These are phyloP conservation scores for Russula virescens DNA, from an alignment of 768 basidiomycete species.

Conservation along the genomic window DNA sequence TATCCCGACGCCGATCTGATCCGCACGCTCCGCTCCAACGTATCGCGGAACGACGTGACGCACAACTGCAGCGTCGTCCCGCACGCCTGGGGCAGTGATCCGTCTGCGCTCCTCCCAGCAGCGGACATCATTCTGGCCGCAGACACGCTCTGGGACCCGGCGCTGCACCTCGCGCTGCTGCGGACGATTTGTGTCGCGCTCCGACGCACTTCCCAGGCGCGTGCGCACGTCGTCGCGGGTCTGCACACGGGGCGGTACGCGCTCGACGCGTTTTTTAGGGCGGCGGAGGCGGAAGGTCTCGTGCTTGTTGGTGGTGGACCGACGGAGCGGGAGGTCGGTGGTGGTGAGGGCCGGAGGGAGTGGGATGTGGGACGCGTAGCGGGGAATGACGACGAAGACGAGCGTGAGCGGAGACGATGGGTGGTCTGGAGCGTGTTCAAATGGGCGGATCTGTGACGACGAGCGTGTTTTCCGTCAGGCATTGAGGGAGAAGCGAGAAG, in stretches of 20 bases:
- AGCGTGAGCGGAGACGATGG: constrained; percentile 64
- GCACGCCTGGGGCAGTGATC: constrained; percentile 61
- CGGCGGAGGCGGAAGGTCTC: constrained; percentile 38
- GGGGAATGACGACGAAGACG: constrained; percentile 46
- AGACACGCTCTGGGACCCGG: constrained; percentile 75
- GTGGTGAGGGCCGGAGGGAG: constrained; percentile 33
- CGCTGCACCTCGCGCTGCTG: constrained; percentile 50
- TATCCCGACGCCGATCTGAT: constrained; percentile 67
- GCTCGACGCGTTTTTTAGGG: constrained; percentile 52
- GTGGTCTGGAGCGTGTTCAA: constrained; percentile 51
- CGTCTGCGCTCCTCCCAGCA: constrained; percentile 28
- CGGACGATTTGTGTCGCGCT: constrained; percentile 47
- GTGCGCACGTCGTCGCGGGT: constrained; percentile 64
- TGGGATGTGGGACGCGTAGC: constrained; percentile 47
- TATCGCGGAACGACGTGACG: constrained; percentile 45
- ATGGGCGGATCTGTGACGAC: constrained; percentile 11
- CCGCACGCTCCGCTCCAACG: constrained; percentile 50
- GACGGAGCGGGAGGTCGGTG: constrained; percentile 44
- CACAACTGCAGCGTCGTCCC: constrained; percentile 48
- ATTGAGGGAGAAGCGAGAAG: too few species aligned
- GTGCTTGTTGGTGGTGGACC: constrained; percentile 35
- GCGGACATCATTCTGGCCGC: constrained; percentile 61
- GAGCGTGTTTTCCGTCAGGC: too few species aligned
- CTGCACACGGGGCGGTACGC: constrained; percentile 74
- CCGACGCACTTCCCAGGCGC: constrained; percentile 37